Base-by-base conservation (phyloP, 805 yeast species). In the Candida insectalens region DNA sequence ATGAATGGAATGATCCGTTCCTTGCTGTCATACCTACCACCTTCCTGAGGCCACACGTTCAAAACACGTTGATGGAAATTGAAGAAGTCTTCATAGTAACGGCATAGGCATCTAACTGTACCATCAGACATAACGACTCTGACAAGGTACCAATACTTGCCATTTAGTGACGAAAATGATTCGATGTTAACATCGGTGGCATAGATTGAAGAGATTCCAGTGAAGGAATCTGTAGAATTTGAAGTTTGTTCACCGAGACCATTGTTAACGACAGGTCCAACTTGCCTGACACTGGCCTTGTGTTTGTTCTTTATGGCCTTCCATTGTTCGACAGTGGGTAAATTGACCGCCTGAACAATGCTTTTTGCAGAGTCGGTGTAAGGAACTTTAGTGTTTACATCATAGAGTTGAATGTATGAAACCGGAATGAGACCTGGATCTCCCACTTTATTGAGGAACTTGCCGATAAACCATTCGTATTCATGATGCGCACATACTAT, bases 351-450 rank as follows among this genome's bases (percentile, higher is more conserved):
- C 33, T 65, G 61, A 27, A 92, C 79, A 29, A 44, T 55, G 47
- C 25, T 75, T 67, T 33, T 73, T 41, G 42, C 53, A 43, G 41
- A 55, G 63, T 44, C 74, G 64, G 19, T 67, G 69, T 32, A 81
- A 64, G 36, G 80, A 65, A 46, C 67, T 62, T 36, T 80, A 73
- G 83, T 67, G 17, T 75, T 63, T 38, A 87, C 69, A 55, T 92
- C 95, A 27, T 89, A 74, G 25, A 89, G 70, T 50, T 85, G 83
- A 17, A 92, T 92, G 49, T 83, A 92, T 14, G 83, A 73, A 4
- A 84, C 88, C 0, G 99, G 98, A 6, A 92, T 94, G 30, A 92
- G 66, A 1, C 99, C 98, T 0, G 97, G 97, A 1, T 96, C 98
- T 18, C 98, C 97, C 25, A 92, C 64, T 35, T 96, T 67, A 39